phyloP scores from a whole-genome alignment of 169 alveolate genomes.

The Plasmodium vinckei region DNA sequence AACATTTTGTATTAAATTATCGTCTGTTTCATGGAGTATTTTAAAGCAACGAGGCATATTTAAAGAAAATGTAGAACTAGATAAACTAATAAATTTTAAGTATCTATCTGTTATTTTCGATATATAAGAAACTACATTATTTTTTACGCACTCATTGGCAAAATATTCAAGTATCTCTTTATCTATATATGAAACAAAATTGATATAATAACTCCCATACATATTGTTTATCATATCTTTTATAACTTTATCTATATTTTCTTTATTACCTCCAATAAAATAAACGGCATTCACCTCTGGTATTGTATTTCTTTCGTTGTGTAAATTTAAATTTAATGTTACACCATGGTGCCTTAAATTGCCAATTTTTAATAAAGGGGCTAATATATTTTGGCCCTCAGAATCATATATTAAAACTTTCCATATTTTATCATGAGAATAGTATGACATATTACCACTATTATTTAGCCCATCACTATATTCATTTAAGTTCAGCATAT shows the following conservation, averaged over 20 bases:
- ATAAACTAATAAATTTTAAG: slow-evolving; percentile 86
- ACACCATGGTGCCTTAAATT: slow-evolving; percentile 90
- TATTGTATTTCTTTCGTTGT: slow-evolving; percentile 82
- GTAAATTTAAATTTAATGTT: slow-evolving; percentile 85
- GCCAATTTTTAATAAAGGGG: slow-evolving; percentile 89
- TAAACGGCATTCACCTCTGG: slow-evolving; percentile 93
- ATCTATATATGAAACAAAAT: slow-evolving; percentile 87
- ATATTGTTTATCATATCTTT: slow-evolving; percentile 86
- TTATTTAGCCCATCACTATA: slow-evolving; percentile 32
- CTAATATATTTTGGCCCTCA: slow-evolving; percentile 83
- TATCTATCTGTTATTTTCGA: slow-evolving; percentile 91
- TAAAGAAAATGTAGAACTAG: slow-evolving; percentile 87
- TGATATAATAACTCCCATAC: slow-evolving; percentile 87
- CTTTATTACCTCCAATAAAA: slow-evolving; percentile 79
- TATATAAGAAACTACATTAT: slow-evolving; percentile 82
- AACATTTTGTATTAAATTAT: slow-evolving; percentile 73
- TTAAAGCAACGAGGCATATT: slow-evolving; percentile 84
- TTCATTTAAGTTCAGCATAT: slow-evolving; percentile 63
- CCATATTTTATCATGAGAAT: slow-evolving; percentile 85
- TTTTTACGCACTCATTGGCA: slow-evolving; percentile 87
- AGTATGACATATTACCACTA: slow-evolving; percentile 77
- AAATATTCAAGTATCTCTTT: slow-evolving; percentile 82
- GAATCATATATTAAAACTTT: slow-evolving; percentile 88
- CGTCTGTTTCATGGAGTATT: slow-evolving; percentile 78
- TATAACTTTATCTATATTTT: slow-evolving; percentile 81